phyloP scores from a whole-genome alignment of 2,329 filamentous ascomycete genomes.

The Neodidymelliopsis sp. region DNA sequence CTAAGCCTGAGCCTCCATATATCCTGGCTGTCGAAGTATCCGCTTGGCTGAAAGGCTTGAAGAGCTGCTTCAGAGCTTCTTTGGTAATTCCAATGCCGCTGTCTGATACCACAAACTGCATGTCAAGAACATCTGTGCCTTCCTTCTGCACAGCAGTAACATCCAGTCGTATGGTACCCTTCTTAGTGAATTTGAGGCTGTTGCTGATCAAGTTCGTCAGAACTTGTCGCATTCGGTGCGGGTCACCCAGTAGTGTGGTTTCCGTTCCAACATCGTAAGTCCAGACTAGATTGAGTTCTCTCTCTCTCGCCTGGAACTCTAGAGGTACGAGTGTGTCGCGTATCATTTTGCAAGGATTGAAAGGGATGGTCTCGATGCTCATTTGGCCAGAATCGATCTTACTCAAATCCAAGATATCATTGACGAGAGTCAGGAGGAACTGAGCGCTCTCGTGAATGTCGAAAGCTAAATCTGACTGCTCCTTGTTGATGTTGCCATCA shows the following conservation, averaged over 20 bases:
- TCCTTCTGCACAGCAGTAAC: conserved; percentile 40
- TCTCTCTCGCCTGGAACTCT: conserved; percentile 23
- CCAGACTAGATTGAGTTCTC: conserved; percentile 65
- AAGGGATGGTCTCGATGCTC: conserved; percentile 62
- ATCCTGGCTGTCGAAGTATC: conserved; percentile 28
- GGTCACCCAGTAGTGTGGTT: conserved; percentile 53
- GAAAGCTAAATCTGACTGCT: conserved; percentile 43
- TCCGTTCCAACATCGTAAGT: conserved; percentile 61
- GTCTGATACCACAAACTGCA: conserved; percentile 37
- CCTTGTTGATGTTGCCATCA: conserved; percentile 8
- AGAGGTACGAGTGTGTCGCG: conserved; percentile 58
- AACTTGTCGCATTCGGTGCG: conserved; percentile 44
- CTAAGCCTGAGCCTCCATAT: conserved; percentile 48
- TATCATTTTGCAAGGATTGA: conserved; percentile 59
- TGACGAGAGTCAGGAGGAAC: conserved; percentile 56
- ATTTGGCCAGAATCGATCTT: conserved; percentile 57
- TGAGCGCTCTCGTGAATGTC: conserved; percentile 66
- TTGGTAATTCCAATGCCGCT: conserved; percentile 43
- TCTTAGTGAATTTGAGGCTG: conserved; percentile 52
- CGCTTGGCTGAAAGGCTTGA: conserved; percentile 28
- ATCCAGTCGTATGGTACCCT: conserved; percentile 39
- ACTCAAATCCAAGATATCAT: conserved; percentile 56
- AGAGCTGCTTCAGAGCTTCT: conserved; percentile 32
- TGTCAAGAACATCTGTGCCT: conserved; percentile 32
- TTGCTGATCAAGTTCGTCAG: conserved; percentile 49